phyloP scores from a whole-genome alignment of 306 rosid species.

The Sesbania bispinosa region DNA sequence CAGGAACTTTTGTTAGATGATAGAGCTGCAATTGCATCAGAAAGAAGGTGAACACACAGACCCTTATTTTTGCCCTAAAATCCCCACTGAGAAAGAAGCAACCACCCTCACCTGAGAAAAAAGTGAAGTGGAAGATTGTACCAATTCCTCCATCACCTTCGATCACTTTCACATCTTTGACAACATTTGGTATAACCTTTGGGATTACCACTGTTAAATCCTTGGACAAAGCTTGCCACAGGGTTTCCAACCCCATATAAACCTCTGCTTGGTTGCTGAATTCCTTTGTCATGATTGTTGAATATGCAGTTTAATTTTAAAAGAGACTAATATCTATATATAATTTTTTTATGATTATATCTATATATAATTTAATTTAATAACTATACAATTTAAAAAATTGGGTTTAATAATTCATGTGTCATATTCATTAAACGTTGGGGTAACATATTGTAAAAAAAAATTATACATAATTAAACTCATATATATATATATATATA shows the following conservation, averaged over 20 bases:
- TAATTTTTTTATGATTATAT: too few species aligned
- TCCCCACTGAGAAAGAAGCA: background rate
- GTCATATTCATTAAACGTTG: too few species aligned
- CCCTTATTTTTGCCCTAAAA: background rate
- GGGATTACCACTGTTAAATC: conserved; percentile 31
- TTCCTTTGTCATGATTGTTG: conserved; percentile 38
- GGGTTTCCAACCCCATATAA: conserved; percentile 31
- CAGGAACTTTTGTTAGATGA: background rate
- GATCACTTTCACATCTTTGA: conserved; percentile 35
- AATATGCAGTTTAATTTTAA: background rate
- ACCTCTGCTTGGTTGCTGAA: conserved; percentile 29
- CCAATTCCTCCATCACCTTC: conserved; percentile 63
- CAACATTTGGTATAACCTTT: conserved; percentile 39
- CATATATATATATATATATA: too few species aligned
- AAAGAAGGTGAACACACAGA: too few species aligned
- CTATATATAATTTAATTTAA: too few species aligned
- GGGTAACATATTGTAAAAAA: too few species aligned
- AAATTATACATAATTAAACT: too few species aligned
- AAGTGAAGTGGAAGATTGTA: conserved; percentile 45
- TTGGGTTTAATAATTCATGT: too few species aligned
- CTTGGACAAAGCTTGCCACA: conserved; percentile 52
- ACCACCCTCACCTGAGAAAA: conserved; percentile 34
- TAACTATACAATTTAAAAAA: too few species aligned
- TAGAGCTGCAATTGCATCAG: background rate
- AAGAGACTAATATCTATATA: too few species aligned